Base-by-base conservation (phyloP, 345 rosid genomes). In the Isatis tinctoria region DNA sequence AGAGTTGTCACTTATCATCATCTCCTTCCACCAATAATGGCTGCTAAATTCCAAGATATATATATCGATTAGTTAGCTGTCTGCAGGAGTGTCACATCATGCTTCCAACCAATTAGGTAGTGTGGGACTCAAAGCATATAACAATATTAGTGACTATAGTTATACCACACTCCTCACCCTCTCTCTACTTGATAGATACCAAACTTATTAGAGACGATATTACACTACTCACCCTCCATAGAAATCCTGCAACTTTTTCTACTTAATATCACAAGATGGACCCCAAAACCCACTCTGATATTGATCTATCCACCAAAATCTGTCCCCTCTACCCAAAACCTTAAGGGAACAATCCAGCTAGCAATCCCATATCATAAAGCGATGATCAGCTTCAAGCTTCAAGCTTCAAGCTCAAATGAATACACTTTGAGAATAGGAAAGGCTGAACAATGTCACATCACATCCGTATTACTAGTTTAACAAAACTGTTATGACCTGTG, bases 311-410 rank as follows among this genome's bases (percentile, higher is more conserved):
- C 71, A 80, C 68, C 81, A 75, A 69, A 73, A 72, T 9, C 10
- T 75, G 72, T 33, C 79, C 77, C 78, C 72, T 54, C 79, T 48
- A 71, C 79, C 13, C n/a, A 36, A 65, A 64, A 60, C 56, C 71
- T 67, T 68, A 61, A 73, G 73, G 77, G 59, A 73, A 80, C 69
- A 53, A 54, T 80, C 87, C 87, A 83, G 87, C 87, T 74, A 69
- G 86, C 83, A 76, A 69, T 69, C 61, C 63, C 83, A 54, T 72
- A 58, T 8, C 35, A 66, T 37, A 52, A 72, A 78, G n/a, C n/a
- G n/a, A n/a, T n/a, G n/a, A n/a, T n/a, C n/a, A 66, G 20, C 57
- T 76, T 70, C 71, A 53, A 76, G 69, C 65, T 72, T n/a, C n/a
- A n/a, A 66, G 20, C 57, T 76, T 70, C 71, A 53, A 76, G 69